phyloP scores from a whole-genome alignment of 2,329 filamentous ascomycete genomes.

The Amphichorda felina region DNA sequence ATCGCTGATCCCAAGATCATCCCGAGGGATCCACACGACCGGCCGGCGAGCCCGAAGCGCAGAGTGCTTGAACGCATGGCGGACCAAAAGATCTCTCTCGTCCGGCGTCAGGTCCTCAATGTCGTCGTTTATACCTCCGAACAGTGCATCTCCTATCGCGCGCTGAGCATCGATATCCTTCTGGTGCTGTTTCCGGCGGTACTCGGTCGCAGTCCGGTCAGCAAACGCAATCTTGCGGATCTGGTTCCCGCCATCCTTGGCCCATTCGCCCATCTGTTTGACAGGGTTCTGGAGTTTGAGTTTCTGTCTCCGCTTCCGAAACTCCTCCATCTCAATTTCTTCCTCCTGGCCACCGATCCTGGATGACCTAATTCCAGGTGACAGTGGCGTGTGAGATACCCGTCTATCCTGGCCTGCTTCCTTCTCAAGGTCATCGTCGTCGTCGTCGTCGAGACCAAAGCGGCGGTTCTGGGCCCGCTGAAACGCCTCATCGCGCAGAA shows the following conservation, averaged over 20 bases:
- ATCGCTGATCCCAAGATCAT: conserved; percentile 81
- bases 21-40: conserved; percentile 86
- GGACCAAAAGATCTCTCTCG: conserved; percentile 74
- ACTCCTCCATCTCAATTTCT: conserved; percentile 28
- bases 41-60: conserved; percentile 77
- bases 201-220: conserved; percentile 28
- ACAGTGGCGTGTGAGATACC: neutral
- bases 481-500: conserved; percentile 82
- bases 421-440: conserved; percentile 28
- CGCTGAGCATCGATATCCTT: conserved; percentile 62
- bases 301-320: conserved; percentile 8
- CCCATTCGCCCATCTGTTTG: conserved; percentile 34
- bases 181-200: conserved; percentile 33
- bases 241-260: conserved; percentile 28
- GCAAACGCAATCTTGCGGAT: conserved; percentile 28
- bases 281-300: conserved; percentile 30
- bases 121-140: conserved; percentile 80
- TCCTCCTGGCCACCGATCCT: conserved; percentile 14
- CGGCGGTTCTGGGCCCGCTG: conserved; percentile 63
- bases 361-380: neutral
- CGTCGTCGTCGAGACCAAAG: conserved; percentile 48
- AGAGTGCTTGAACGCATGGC: conserved; percentile 81
- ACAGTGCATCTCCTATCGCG: conserved; percentile 68
- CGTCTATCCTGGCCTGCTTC: conserved; percentile 25
- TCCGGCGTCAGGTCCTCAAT: conserved; percentile 88